These are phyloP conservation scores for Pseudonitzschia pungens DNA, from an alignment of 108 stramenopile species.

Conservation along the genomic window DNA sequence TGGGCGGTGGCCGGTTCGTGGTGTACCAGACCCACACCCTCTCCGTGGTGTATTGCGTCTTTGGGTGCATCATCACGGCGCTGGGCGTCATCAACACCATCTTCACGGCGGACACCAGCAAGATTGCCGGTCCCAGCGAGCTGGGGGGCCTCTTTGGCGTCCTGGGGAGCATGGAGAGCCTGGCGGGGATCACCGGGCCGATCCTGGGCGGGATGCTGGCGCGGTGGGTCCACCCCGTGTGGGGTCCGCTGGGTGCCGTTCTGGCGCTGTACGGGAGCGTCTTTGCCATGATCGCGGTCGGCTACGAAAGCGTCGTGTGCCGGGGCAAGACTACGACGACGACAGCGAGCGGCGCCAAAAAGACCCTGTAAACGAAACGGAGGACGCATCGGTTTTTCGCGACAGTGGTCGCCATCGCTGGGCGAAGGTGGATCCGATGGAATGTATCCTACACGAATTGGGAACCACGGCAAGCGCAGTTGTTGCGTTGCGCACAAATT, in stretches of 20 bases:
- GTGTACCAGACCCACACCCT: slow-evolving; percentile 59
- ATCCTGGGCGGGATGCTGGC: slow-evolving; percentile 62
- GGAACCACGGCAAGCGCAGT: too few species aligned
- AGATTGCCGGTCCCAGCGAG: slow-evolving; percentile 65
- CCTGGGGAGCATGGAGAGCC: slow-evolving; percentile 68
- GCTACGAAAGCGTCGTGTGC: slow-evolving; percentile 44
- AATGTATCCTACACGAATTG: too few species aligned
- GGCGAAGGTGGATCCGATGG: too few species aligned
- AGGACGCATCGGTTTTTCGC: too few species aligned
- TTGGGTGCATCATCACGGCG: slow-evolving; percentile 67
- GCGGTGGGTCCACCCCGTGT: slow-evolving; percentile 35
- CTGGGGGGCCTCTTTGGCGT: slow-evolving; percentile 77
- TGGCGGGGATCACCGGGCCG: slow-evolving; percentile 76
- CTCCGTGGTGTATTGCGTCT: slow-evolving; percentile 50
- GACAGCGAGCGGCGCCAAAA: not conserved
- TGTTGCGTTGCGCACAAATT: too few species aligned
- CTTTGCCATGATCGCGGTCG: slow-evolving; percentile 46
- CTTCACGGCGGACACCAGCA: slow-evolving; percentile 69
- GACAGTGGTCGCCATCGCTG: too few species aligned
- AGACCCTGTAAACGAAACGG: not conserved
- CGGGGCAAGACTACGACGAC: not conserved
- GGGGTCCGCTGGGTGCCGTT: slow-evolving; percentile 65
- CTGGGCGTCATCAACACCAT: slow-evolving; percentile 80
- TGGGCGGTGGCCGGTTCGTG: slow-evolving; percentile 64
- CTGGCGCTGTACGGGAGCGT: slow-evolving; percentile 52